Base-by-base conservation (phyloP, 2,329 filamentous ascomycete genomes). In the Aureobasidium pullulans region DNA sequence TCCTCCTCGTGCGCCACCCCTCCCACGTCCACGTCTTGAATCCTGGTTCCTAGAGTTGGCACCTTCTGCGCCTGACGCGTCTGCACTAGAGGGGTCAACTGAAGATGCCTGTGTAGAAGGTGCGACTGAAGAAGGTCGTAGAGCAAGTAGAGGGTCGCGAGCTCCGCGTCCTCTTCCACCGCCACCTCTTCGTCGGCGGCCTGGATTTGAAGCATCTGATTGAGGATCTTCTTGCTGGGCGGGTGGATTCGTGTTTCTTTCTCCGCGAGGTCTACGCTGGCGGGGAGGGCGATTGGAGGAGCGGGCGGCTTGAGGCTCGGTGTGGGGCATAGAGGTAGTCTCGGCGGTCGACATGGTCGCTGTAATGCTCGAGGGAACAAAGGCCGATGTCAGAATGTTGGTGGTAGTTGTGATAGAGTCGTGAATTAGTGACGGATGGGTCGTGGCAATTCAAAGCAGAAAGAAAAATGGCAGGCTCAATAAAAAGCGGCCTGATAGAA, bases 81-180 rank as follows among this genome's bases (percentile, higher is more conserved):
- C 56, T 59, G 56, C 42, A 48, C 37, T 61, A 23, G 61, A 54
- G 16, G 61, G 39, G 13, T 63, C 50, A 32, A 53, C 46, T 5
- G 63, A 52, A 15, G 54, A 49, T 16, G 32, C 8, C 42, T 58
- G 54, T 19, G 43, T 34, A 16, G 57, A 60, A 29, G 70, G 69
- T 37, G 68, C 66, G 29, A 72, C 64, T 23, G 69, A 69, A 9
- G 70, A 64, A 10, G 71, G 71, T 47, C 70, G 63, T 48, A 72
- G 65, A 6, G 48, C 57, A n/a, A 72, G 61, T 6, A 67, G 62
- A 31, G 64, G 52, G 49, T 65, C 63, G n/a, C 62, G 53, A 43
- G 65, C 65, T 16, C 64, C 64, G 23, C 67, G 64, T 9, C 62
- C 63, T 23, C 63, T 60, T 11, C 68, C 68, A 58, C 69, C 61